Evolutionary conservation across 208 protist species (phyloP).

Genomic region (Trypanosoma lewisi): DNA sequence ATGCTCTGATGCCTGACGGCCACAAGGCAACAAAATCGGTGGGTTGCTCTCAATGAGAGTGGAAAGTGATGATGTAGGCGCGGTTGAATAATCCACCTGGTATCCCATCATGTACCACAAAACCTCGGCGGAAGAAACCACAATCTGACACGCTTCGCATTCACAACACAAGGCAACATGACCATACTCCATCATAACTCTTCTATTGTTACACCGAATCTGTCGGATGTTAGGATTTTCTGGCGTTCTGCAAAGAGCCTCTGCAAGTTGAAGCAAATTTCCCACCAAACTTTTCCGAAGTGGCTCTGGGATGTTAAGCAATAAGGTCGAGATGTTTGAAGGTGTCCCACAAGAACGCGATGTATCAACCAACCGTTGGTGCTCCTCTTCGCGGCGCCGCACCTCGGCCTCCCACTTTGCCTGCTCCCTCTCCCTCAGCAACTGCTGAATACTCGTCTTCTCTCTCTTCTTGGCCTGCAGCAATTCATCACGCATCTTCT

Average conservation of each 20-base stretch:
- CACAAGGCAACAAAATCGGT: conserved; percentile 57
- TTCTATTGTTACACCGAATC: conserved; percentile 73
- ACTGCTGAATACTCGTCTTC: conserved; percentile 29
- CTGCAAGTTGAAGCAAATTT: conserved; percentile 39
- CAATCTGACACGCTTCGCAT: conserved; percentile 23
- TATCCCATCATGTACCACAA: conserved; percentile 78
- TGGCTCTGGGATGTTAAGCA: conserved; percentile 20
- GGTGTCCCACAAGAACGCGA: background rate
- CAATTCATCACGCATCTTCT: conserved; percentile 23
- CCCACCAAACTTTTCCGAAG: conserved; percentile 20
- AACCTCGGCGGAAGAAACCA: conserved; percentile 38
- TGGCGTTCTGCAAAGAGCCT: conserved; percentile 53
- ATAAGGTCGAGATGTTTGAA: background rate
- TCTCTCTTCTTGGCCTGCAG: conserved; percentile 20
- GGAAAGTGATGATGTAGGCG: conserved; percentile 24
- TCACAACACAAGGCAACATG: conserved; percentile 46
- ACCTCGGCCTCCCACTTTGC: conserved; percentile 49
- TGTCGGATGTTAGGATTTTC: conserved; percentile 76
- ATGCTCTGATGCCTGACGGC: conserved; percentile 41
- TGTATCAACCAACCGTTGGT: conserved; percentile 1
- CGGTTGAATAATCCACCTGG: conserved; percentile 55
- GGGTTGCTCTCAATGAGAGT: conserved; percentile 20
- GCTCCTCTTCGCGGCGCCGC: conserved; percentile 37
- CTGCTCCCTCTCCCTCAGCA: conserved; percentile 24
- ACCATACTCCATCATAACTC: conserved; percentile 66